Base-by-base conservation (phyloP, 176 grass and related monocot species). In the Thinopyrum elongatum region DNA sequence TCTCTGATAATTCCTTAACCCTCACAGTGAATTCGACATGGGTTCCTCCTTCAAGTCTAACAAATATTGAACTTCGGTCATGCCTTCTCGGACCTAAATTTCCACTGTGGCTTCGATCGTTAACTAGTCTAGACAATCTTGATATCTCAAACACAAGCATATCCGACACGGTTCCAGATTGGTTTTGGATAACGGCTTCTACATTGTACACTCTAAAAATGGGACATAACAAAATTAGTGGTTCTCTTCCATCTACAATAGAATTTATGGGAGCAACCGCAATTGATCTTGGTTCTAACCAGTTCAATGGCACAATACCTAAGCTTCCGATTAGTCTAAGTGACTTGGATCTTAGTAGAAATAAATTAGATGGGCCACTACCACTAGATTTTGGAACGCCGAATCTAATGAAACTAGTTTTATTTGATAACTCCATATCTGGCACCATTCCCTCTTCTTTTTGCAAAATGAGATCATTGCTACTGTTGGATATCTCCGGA, bases 141-240 rank as follows among this genome's bases (percentile, higher is more conserved):
- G 75, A 81, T 71, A 83, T 92, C 17, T 81, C 84, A 16, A 78
- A 92, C 21, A 65, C 84, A 19, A 38, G 62, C 87, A 89, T 92
- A 35, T 34, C 80, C 3, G 80, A 73, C 2, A 58, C 6, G 2
- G 22, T 89, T 0, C 87, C 84, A 0, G 60, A 79, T 28, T 92
- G 84, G 87, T 89, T 92, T 9, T 87, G 87, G 91, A 74, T 28
- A 42, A 16, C 1, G 0, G 16, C 26, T 65, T 84, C 80, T 7
- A 39, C 69, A 0, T 12, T 73, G n/a, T 1, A 8, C 6, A 15
- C 3, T 42, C 70, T 73, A 0, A 28, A 88, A 26, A 49, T 92
- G 27, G 21, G 66, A 12, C 21, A 81, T 2, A 92, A 95, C 63
- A 4, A 47, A 6, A 76, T 92, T 26, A 51, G n/a, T 2, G 90